Conservation (phyloP, 1,139 yeast genomes). For the Geotrichum restrictum region DNA sequence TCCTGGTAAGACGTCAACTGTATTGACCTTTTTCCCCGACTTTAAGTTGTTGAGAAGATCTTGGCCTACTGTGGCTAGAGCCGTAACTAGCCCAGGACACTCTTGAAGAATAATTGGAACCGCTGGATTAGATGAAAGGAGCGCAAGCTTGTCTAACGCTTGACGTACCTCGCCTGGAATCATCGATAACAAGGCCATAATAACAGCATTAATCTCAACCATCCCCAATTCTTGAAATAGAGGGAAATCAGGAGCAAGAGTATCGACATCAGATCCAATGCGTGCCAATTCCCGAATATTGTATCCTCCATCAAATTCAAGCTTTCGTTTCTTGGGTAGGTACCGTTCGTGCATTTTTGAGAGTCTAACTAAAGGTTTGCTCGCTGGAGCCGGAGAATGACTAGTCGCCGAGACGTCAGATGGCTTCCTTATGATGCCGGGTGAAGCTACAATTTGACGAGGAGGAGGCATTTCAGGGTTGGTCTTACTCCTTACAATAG, state of each 20-base stretch:
- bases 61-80: constrained; percentile 29
- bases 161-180: constrained; percentile 61
- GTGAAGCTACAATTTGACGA: constrained; percentile 14
- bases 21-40: constrained; percentile 1
- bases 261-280: constrained; percentile 77
- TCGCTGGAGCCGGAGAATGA: constrained; percentile 12
- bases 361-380: constrained; percentile 23
- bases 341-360: constrained; percentile 45
- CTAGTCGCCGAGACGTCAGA: neutral
- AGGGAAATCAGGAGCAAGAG: constrained; percentile 76
- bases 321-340: constrained; percentile 56
- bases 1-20: neutral
- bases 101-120: constrained; percentile 59
- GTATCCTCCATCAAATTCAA: constrained; percentile 61
- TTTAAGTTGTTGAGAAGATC: constrained; percentile 19
- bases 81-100: constrained; percentile 43
- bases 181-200: constrained; percentile 65
- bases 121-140: constrained; percentile 74
- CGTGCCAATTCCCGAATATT: constrained; percentile 63
- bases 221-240: constrained; percentile 88
- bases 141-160: constrained; percentile 77
- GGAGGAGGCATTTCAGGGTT: constrained; percentile 19
- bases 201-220: constrained; percentile 73
- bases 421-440: constrained; percentile 1
- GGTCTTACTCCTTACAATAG: constrained; percentile 1